Evolutionary conservation across 257 asterid genomes (phyloP).

Genomic region (Fraxinus excelsior): DNA sequence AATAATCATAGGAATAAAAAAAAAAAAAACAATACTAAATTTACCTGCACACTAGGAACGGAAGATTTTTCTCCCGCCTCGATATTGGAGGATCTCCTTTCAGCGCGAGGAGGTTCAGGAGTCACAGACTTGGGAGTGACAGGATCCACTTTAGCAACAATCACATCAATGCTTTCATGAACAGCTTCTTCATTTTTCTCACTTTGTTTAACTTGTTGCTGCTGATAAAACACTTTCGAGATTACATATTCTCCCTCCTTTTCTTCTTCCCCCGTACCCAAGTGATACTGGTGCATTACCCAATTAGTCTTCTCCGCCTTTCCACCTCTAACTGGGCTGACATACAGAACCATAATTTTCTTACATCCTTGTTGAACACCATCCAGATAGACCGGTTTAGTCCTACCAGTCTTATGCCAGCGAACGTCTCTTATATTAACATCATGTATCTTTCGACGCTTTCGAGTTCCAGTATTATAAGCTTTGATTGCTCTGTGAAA

Average conservation of each 20-base stretch:
- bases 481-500: slow-evolving; percentile 96
- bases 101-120: slow-evolving; percentile 72
- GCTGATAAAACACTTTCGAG: slow-evolving; percentile 92
- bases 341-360: slow-evolving; percentile 90
- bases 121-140: slow-evolving; percentile 74
- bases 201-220: slow-evolving; percentile 56
- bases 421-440: slow-evolving; percentile 77
- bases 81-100: slow-evolving; percentile 31
- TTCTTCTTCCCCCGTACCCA: slow-evolving; percentile 90
- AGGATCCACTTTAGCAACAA: slow-evolving; percentile 62
- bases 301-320: slow-evolving; percentile 90
- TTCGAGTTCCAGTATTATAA: slow-evolving; percentile 85
- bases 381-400: slow-evolving; percentile 76
- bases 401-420: slow-evolving; percentile 97
- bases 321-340: slow-evolving; percentile 70
- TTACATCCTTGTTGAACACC: slow-evolving; percentile 90
- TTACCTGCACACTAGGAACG: slow-evolving; percentile 35
- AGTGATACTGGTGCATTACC: slow-evolving; percentile 99
- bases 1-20: neutral
- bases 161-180: slow-evolving; percentile 35
- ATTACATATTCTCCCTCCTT: slow-evolving; percentile 79
- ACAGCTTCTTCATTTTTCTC: slow-evolving; percentile 58
- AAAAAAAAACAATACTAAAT: neutral
- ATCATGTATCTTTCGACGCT: slow-evolving; percentile 86
- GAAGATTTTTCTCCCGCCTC: slow-evolving; percentile 35